Evolutionary conservation across 2,329 filamentous ascomycete genomes (phyloP), one percentile per base, ranked within the genome.

Genomic region (Kalaharituber pfeilii): DNA sequence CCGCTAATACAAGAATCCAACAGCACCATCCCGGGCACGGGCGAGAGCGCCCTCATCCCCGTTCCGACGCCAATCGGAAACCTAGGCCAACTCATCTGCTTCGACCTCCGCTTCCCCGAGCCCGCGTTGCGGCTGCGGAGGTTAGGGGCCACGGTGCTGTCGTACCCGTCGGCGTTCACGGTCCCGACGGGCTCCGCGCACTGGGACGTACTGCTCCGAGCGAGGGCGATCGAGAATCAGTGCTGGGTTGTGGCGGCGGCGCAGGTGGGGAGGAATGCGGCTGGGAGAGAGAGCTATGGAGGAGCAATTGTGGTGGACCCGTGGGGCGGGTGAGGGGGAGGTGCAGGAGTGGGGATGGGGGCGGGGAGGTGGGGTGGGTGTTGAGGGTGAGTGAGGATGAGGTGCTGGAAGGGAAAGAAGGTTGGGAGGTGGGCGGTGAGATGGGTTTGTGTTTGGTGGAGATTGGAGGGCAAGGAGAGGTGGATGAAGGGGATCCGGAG

Each of bases 161-260:
- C 86, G 0, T 95, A 89, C 65, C 89, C 89, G 0, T 89, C 84
- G 5, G 89, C 89, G 3, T 96, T 95, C 65, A 94, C 88, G 0
- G 75, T 93, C 0, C 79, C 82, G 1, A 95, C 89, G 0, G 89
- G 89, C 0, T 74, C 73, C 54, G 84, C 84, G 1, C 89, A 95
- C 69, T 96, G 89, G 89, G 80, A 86, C 64, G 73, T 78, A 1
- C 70, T 96, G 5, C 71, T 95, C 13, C 74, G 84, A 26, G 80
- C 86, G 2, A 74, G 89, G 49, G 89, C 89, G 8, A 86, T 95
- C 57, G 89, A 95, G 72, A 86, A 82, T 18, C 84, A 95, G 69
- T 79, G 80, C 53, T 96, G 85, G 72, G 81, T 95, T 1, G 71
- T 95, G 57, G 89, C 88, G 8, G 81, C 88, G 0, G 89, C 87